Percentiles rank a stretch among this genome's conserved stretches.
These are phyloP conservation scores for Wickerhamiella nectarea DNA, from an alignment of 805 yeast genomes.

Conservation along the genomic window DNA sequence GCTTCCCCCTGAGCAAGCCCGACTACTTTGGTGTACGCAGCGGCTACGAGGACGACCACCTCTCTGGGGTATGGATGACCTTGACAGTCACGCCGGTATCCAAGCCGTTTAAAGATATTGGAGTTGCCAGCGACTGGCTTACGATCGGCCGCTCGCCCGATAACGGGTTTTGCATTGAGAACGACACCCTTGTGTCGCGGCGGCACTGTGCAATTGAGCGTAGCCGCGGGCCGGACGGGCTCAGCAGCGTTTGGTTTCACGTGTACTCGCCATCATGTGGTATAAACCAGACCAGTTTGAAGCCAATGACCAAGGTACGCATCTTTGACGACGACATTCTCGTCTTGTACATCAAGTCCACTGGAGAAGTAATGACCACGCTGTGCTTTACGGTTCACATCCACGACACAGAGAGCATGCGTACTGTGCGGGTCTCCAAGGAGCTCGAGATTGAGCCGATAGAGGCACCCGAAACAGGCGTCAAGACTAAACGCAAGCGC, in stretches of 20 bases:
- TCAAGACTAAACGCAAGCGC: background rate
- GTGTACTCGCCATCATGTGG: constrained; percentile 53
- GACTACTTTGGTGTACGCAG: constrained; percentile 16
- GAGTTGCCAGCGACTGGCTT: constrained; percentile 53
- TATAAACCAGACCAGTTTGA: constrained; percentile 39
- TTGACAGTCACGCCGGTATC: constrained; percentile 40
- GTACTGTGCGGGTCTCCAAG: background rate
- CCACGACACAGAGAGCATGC: background rate
- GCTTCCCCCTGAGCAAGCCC: constrained; percentile 1
- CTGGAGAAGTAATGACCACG: background rate
- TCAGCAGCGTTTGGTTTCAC: constrained; percentile 65
- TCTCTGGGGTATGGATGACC: constrained; percentile 47
- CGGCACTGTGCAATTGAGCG: constrained; percentile 58
- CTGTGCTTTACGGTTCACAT: background rate
- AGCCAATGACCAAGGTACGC: background rate
- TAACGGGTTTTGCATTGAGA: constrained; percentile 35
- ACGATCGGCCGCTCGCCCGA: constrained; percentile 53
- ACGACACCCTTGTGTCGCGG: constrained; percentile 68
- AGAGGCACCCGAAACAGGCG: too few species aligned
- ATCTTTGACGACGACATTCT: constrained; percentile 3
- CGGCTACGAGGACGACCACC: constrained; percentile 17
- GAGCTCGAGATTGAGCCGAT: background rate
- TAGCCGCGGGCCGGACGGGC: constrained; percentile 16
- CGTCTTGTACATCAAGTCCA: background rate
- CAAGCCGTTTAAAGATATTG: constrained; percentile 34